These are phyloP conservation scores for Trichoderma endophyticum DNA, from an alignment of 2,329 filamentous ascomycete genomes.

Conservation along the genomic window DNA sequence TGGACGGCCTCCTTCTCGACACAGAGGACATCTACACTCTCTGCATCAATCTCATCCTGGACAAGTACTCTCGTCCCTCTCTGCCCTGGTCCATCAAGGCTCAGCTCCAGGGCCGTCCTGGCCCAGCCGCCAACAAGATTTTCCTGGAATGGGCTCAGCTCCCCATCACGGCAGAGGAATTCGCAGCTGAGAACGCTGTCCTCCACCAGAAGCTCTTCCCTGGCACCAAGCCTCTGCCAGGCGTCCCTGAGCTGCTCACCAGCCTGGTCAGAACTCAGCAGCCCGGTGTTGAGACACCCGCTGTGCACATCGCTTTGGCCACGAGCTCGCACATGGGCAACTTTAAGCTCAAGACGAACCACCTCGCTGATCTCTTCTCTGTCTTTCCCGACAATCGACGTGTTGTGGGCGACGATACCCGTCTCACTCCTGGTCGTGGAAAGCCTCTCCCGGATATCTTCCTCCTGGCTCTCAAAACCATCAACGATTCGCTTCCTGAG, in stretches of 20 bases:
- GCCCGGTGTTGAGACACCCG: constrained; percentile 25
- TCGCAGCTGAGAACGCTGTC: constrained; percentile 53
- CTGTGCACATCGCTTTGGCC: constrained; percentile 78
- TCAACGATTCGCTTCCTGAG: constrained; percentile 69
- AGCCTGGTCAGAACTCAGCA: constrained; percentile 51
- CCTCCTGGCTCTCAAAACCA: constrained; percentile 74
- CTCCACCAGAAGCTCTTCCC: constrained; percentile 74
- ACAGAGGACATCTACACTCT: constrained; percentile 86
- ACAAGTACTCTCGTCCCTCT: constrained; percentile 66
- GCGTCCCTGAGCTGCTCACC: constrained; percentile 66
- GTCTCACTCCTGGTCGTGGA: constrained; percentile 75
- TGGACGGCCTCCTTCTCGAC: constrained; percentile 94
- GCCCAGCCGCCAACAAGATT: constrained; percentile 50
- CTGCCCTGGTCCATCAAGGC: constrained; percentile 97
- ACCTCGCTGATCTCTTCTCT: constrained; percentile 56
- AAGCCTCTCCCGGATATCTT: constrained; percentile 97
- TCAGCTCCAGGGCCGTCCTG: constrained; percentile 64
- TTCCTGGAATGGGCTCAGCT: constrained; percentile 80
- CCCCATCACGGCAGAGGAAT: constrained; percentile 70
- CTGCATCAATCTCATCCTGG: constrained; percentile 78
- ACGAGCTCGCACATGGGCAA: constrained; percentile 72
- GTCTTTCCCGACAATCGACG: constrained; percentile 68
- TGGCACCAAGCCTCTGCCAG: constrained; percentile 70
- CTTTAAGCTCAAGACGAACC: constrained; percentile 71
- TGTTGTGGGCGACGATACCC: constrained; percentile 79